phyloP scores from a whole-genome alignment of 2,329 filamentous ascomycete species.

The Venturia carpophila region DNA sequence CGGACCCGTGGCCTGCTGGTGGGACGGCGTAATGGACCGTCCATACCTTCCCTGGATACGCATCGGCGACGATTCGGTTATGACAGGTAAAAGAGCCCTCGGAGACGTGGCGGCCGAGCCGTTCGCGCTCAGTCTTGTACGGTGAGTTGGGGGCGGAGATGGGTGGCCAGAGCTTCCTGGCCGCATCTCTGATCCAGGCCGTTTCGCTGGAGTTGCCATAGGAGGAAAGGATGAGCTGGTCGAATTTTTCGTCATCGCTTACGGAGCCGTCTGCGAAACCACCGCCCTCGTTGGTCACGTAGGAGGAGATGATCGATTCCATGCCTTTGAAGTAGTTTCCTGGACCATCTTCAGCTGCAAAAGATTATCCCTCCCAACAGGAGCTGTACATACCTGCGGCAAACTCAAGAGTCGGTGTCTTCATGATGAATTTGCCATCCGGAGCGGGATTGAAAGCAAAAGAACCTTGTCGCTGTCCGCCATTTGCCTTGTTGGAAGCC shows the following conservation, averaged over 20 bases:
- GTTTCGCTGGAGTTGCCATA: constrained; percentile 30
- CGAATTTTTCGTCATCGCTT: constrained; percentile 28
- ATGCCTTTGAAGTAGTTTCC: not conserved
- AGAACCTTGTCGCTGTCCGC: not conserved
- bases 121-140: constrained; percentile 26
- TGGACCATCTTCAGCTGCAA: not conserved
- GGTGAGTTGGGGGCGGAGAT: constrained; percentile 27
- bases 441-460: constrained; percentile 14
- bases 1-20: constrained; percentile 35
- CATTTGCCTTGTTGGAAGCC: not conserved
- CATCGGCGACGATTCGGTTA: constrained; percentile 32
- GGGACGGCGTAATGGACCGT: constrained; percentile 37
- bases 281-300: constrained; percentile 17
- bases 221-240: constrained; percentile 26
- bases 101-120: constrained; percentile 27
- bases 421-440: constrained; percentile 9
- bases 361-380: no score
- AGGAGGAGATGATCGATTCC: not conserved
- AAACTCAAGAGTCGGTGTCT: constrained; percentile 16
- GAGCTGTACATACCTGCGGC: not conserved
- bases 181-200: not conserved
- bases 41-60: constrained; percentile 31
- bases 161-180: constrained; percentile 3
- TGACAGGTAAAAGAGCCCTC: constrained; percentile 30
- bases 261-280: constrained; percentile 26